Evolutionary conservation across 2,329 filamentous ascomycete species (phyloP), one percentile per base, ranked within the genome.

Genomic region (Gaeumannomyces tritici): DNA sequence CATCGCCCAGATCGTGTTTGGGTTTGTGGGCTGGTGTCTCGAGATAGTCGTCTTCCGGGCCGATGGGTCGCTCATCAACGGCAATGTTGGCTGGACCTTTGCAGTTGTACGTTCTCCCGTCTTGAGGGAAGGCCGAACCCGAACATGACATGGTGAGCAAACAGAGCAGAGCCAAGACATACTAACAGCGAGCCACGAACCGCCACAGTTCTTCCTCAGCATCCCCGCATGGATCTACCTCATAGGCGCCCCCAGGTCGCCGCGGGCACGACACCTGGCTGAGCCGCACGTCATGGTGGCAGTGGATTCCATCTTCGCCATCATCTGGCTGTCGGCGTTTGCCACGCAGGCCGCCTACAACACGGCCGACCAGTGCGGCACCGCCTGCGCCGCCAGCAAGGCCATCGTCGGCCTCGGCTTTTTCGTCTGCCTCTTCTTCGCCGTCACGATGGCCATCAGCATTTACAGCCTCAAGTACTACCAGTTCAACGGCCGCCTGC

Each of bases 251-350:
- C 86, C 86, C 55, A 80, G 86, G 61, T 89, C 84, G 71, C 78
- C 80, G 59, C 80, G 86, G 65, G 86, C 86, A 5, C 80, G 83
- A 62, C 83, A 79, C 65, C 77, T 86, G 61, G 86, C 86, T 60
- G 77, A 88, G 63, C 84, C 86, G 3, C 81, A 85, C 66, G 85
- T 79, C 64, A 85, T 89, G 79, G 74, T 84, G 28, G 75, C 73
- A 11, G 76, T 88, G 35, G 86, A 89, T 69, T 73, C 72, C n/a
- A 54, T 85, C 63, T 87, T 80, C 70, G 75, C 77, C 69, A 72
- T 89, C 66, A 74, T 89, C 65, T 89, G 86, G 86, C 76, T 89
- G 56, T 86, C 86, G 3, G 86, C 82, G 24, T 89, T 89, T 70
- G 82, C 86, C 33, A 81, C 83, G 24, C 84, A 89, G 69, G 86